Evolutionary conservation across 140 eudicot species (phyloP).

Genomic region (Bidens hawaiensis): DNA sequence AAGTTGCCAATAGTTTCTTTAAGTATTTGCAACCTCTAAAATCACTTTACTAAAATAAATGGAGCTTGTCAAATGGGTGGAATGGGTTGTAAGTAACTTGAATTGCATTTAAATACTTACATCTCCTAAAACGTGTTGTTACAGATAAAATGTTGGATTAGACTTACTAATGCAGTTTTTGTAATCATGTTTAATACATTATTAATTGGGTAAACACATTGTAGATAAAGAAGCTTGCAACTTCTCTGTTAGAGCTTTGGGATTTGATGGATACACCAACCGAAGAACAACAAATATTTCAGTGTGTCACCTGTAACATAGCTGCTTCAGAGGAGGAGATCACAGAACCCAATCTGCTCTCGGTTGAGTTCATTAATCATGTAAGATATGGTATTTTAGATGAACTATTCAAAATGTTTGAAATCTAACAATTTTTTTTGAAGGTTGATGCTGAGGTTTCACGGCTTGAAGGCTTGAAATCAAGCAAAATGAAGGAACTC

Average conservation of each 20-base stretch:
- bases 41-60: background rate
- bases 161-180: background rate
- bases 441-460: conserved; percentile 89
- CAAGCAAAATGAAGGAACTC: conserved; percentile 90
- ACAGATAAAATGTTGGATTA: background rate
- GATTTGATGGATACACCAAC: conserved; percentile 88
- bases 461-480: conserved; percentile 69
- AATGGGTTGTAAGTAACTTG: no score
- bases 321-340: conserved; percentile 94
- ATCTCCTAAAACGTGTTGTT: no score
- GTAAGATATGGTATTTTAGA: conserved; percentile 37
- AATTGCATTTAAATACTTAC: no score
- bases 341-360: conserved; percentile 74
- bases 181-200: background rate
- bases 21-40: background rate
- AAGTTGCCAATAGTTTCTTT: no score
- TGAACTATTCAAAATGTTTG: background rate
- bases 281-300: conserved; percentile 88
- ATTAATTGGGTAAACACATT: conserved; percentile 10
- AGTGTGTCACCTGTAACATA: conserved; percentile 70
- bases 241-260: conserved; percentile 86
- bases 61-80: background rate
- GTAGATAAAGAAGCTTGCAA: conserved; percentile 91
- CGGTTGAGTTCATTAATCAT: conserved; percentile 52
- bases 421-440: conserved; percentile 12